Evolutionary conservation across 352 stramenopile species (phyloP).

Genomic region (Phytophthora pistaciae): DNA sequence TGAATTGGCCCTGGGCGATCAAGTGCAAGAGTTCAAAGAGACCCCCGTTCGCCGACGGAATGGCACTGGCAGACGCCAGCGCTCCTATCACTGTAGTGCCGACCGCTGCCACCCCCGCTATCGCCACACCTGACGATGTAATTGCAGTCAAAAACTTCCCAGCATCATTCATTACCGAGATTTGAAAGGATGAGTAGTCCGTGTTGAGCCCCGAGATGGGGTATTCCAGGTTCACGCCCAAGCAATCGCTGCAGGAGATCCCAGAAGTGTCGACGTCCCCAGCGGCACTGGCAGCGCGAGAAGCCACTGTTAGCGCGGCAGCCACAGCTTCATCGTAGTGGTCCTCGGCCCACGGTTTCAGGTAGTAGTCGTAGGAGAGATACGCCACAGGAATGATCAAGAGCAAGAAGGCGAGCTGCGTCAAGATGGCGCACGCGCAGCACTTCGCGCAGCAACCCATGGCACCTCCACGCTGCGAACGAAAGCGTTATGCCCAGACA

Average conservation of each 20-base stretch:
- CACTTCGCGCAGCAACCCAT: slow-evolving; percentile 34
- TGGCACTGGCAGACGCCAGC: slow-evolving; percentile 16
- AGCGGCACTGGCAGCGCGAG: slow-evolving; percentile 17
- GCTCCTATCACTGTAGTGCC: slow-evolving; percentile 20
- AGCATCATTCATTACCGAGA: slow-evolving; percentile 53
- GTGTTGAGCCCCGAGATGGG: slow-evolving; percentile 40
- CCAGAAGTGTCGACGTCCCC: slow-evolving; percentile 16
- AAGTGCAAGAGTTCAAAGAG: slow-evolving; percentile 53
- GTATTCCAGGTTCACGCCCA: slow-evolving; percentile 56
- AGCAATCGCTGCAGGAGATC: slow-evolving; percentile 50
- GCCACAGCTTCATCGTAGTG: slow-evolving; percentile 38
- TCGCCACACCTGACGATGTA: slow-evolving; percentile 40
- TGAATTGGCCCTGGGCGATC: slow-evolving; percentile 58
- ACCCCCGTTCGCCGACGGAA: slow-evolving; percentile 9
- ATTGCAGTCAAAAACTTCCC: slow-evolving; percentile 38
- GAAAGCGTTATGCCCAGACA: background rate
- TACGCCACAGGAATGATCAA: slow-evolving; percentile 47
- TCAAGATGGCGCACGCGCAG: slow-evolving; percentile 35
- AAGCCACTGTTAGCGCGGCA: slow-evolving; percentile 12
- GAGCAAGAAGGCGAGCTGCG: slow-evolving; percentile 42
- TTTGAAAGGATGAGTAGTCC: slow-evolving; percentile 47
- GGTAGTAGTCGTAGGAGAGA: slow-evolving; percentile 52
- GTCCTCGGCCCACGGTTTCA: slow-evolving; percentile 58
- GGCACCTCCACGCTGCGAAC: background rate
- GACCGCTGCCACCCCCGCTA: slow-evolving; percentile 36